phyloP scores from a whole-genome alignment of 2,329 filamentous ascomycete genomes.

The Daldinia eschscholtzii region DNA sequence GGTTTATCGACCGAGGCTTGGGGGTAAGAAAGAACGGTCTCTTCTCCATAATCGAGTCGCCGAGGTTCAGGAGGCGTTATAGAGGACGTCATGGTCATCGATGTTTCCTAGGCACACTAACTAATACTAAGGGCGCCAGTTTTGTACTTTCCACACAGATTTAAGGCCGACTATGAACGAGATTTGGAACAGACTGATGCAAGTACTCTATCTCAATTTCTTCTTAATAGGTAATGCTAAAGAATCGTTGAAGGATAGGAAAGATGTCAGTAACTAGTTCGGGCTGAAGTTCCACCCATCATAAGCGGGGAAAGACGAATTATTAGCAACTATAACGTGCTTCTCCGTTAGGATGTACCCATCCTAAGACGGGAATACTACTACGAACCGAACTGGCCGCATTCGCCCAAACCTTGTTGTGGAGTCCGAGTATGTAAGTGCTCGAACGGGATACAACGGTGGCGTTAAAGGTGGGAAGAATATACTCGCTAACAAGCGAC shows the following conservation, averaged over 20 bases:
- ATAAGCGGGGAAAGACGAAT: constrained; percentile 31
- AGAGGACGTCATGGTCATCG: constrained; percentile 27
- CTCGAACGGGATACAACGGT: constrained; percentile 32
- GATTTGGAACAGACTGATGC: constrained; percentile 8
- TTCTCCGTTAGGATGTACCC: constrained; percentile 20
- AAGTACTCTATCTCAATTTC: constrained; percentile 14
- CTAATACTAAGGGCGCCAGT: constrained; percentile 7
- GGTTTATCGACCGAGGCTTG: constrained; percentile 19
- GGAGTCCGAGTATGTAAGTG: constrained; percentile 19
- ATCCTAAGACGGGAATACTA: constrained; percentile 31
- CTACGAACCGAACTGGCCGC: constrained; percentile 20
- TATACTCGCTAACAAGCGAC: constrained; percentile 8
- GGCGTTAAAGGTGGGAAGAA: constrained; percentile 19
- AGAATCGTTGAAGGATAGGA: constrained; percentile 10
- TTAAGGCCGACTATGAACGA: constrained; percentile 7
- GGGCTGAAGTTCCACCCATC: constrained; percentile 18
- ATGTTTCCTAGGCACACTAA: constrained; percentile 2
- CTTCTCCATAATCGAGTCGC: constrained; percentile 15
- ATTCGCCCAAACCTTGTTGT: constrained; percentile 32
- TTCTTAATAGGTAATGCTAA: neutral
- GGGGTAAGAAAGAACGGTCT: constrained; percentile 16
- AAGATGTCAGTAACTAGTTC: constrained; percentile 13
- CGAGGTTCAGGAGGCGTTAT: constrained; percentile 23
- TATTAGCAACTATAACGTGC: constrained; percentile 25
- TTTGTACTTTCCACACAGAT: constrained; percentile 20